Percentiles rank a stretch among this genome's conserved stretches.
phyloP scores from a whole-genome alignment of 2,329 filamentous ascomycete genomes.

The Calonectria hawksworthii region DNA sequence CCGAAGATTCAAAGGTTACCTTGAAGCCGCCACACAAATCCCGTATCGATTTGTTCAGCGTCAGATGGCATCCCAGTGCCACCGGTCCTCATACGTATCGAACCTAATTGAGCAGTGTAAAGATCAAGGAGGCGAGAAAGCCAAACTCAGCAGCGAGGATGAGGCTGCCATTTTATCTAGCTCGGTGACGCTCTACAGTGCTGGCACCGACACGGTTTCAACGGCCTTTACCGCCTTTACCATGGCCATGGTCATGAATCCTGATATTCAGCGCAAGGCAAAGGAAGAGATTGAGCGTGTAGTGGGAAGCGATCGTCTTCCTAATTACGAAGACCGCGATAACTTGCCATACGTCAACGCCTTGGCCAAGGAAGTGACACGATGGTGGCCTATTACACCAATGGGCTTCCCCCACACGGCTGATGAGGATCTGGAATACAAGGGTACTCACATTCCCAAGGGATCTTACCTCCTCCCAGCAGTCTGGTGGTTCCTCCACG shows the following conservation, averaged over 20 bases:
- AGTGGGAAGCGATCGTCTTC: conserved; percentile 44
- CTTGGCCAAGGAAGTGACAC: conserved; percentile 50
- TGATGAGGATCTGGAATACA: conserved; percentile 16
- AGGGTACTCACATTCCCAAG: conserved; percentile 30
- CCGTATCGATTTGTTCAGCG: neutral
- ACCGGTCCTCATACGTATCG: neutral
- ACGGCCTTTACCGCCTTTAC: neutral
- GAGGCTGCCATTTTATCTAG: neutral
- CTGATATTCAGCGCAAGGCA: conserved; percentile 35
- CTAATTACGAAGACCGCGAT: conserved; percentile 39
- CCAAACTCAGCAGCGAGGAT: neutral
- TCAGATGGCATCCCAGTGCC: neutral
- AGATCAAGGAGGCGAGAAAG: neutral
- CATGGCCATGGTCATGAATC: conserved; percentile 32
- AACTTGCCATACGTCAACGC: conserved; percentile 46
- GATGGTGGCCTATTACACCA: conserved; percentile 53
- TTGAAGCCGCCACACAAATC: neutral
- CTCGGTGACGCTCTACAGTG: neutral
- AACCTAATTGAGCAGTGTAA: neutral
- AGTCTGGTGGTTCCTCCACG: conserved; percentile 23
- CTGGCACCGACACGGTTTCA: neutral
- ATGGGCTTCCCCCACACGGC: neutral
- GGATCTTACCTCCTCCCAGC: conserved; percentile 23
- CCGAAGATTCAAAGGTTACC: neutral
- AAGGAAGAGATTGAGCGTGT: conserved; percentile 40